Evolutionary conservation across 2,329 filamentous ascomycete species (phyloP).

Genomic region (Ophiostoma triangulosporum): DNA sequence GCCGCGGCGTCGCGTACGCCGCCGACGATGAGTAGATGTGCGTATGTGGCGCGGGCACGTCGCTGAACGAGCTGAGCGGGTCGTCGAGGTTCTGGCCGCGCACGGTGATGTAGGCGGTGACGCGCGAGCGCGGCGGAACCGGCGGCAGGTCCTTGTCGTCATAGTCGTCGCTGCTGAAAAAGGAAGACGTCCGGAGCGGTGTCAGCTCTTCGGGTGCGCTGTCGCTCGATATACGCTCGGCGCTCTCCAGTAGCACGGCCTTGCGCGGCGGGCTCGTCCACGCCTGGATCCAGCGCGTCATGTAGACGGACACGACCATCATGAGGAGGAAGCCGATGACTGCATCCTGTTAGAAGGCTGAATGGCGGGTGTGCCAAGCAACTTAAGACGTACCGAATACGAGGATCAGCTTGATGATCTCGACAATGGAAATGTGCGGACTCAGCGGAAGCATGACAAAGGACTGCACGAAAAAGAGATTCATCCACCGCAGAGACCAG

Average conservation of each 20-base stretch:
- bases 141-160: conserved; percentile 1
- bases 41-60: conserved; percentile 9
- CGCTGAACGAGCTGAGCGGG: conserved; percentile 15
- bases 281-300: conserved; percentile 39
- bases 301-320: conserved; percentile 38
- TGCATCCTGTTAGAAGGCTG: conserved; percentile 15
- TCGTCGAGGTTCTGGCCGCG: conserved; percentile 15
- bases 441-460: conserved; percentile 47
- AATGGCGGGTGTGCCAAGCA: not conserved
- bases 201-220: conserved; percentile 3
- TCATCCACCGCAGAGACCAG: conserved; percentile 46
- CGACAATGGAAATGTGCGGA: conserved; percentile 35
- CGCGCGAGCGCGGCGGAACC: conserved; percentile 10
- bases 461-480: conserved; percentile 43
- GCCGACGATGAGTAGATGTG: conserved; percentile 10
- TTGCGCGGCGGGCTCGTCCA: conserved; percentile 38
- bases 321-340: conserved; percentile 42
- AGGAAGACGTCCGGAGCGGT: conserved; percentile 10
- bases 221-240: conserved; percentile 27
- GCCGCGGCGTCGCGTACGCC: not conserved
- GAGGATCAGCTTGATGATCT: conserved; percentile 45
- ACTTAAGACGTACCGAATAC: conserved; percentile 33
- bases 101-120: conserved; percentile 14
- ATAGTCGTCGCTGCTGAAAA: conserved; percentile 10
- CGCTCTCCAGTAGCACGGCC: conserved; percentile 34